Evolutionary conservation across 208 protist species (phyloP), one percentile per base, ranked within the genome.

Genomic region (Novymonas esmeraldas): DNA sequence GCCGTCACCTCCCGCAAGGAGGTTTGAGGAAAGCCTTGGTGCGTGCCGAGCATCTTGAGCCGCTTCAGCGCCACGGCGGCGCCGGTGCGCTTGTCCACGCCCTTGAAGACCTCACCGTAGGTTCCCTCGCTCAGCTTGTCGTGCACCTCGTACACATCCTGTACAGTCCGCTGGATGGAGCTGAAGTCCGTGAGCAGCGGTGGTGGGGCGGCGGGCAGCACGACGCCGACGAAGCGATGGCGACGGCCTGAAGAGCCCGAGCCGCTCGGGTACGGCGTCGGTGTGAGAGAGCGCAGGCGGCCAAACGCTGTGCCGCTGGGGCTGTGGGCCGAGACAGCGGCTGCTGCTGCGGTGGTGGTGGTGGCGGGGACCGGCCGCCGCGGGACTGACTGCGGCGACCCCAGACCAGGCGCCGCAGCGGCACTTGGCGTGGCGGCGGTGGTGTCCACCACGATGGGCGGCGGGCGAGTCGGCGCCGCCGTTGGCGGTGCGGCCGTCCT

Each of bases 51-150:
- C 63, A 77, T 80, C 75, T 96, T 96, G 34, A 96, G 67, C n/a
- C 91, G 73, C 79, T 96, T 96, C 49, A 96, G 61, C 22, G 88
- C 91, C 44, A 96, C 91, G 22, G 39, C 29, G 24, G 79, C 85
- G 29, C 76, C 78, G 48, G 79, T 87, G 39, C 59, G 58, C 58
- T 76, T 74, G 52, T 82, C 73, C 24, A 68, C 73, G 24, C 86
- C 88, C 42, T 83, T 67, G 77, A 96, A 99, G 3, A 99, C 98
- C 51, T 97, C 94, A 51, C 98, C 98, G 74, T 99, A 99, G 29
- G 96, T 98, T 41, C 98, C 98, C 66, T 99, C 96, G 70, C 96
- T 97, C 20, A 99, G 87, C 70, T 97, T 95, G 45, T 92, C 72
- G 20, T 84, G 51, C 18, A 91, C 62, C 9, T 74, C 67, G 70